phyloP scores from a whole-genome alignment of 768 basidiomycete genomes.

The Suillus clintonianus region DNA sequence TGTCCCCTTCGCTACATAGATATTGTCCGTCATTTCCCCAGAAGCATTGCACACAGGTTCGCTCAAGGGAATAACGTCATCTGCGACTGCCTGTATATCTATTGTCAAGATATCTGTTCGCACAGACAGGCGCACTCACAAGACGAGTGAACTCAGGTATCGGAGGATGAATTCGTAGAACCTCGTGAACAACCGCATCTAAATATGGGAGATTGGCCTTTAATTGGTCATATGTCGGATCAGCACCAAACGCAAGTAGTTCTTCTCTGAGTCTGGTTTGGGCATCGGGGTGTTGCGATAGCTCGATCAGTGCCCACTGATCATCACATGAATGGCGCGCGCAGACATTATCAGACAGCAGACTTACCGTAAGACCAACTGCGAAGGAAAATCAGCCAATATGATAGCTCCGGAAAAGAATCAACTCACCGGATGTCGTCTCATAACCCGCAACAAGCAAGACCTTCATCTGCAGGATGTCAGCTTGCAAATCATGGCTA shows the following conservation, averaged over 20 bases:
- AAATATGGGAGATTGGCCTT: constrained; percentile 39
- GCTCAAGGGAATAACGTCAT: constrained; percentile 62
- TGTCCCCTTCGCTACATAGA: constrained; percentile 53
- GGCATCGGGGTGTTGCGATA: constrained; percentile 24
- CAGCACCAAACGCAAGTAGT: constrained; percentile 23
- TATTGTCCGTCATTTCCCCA: constrained; percentile 40
- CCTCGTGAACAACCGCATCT: constrained; percentile 42
- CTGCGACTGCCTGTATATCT: constrained; percentile 42
- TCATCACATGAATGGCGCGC: constrained; percentile 17
- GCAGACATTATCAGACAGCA: neutral
- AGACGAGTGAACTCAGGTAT: constrained; percentile 31
- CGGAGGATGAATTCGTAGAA: constrained; percentile 39
- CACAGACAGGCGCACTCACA: constrained; percentile 19
- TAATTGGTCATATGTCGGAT: constrained; percentile 43
- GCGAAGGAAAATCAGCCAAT: neutral
- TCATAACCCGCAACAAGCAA: constrained; percentile 43
- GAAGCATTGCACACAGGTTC: constrained; percentile 44
- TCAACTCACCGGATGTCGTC: constrained; percentile 37
- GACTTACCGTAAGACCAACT: constrained; percentile 7
- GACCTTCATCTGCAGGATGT: constrained; percentile 32
- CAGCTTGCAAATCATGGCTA: neutral
- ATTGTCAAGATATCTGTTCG: neutral
- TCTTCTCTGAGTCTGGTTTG: constrained; percentile 29
- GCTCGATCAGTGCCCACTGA: constrained; percentile 37
- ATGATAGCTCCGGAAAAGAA: neutral